These are phyloP conservation scores for Globisporangium rhizosaccharum DNA, from an alignment of 352 stramenopile species.

Conservation along the genomic window DNA sequence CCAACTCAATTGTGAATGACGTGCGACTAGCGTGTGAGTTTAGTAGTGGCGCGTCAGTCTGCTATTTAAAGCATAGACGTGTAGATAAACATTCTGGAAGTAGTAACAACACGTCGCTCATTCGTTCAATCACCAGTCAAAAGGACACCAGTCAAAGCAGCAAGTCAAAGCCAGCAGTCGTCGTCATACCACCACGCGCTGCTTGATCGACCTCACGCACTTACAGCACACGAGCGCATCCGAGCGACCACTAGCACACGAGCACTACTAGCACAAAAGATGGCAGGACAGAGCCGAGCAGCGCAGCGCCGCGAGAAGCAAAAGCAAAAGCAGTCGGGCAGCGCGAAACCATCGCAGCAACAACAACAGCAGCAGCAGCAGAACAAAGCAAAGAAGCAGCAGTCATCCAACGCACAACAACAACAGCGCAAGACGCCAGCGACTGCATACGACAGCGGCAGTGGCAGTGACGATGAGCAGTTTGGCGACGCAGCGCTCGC, in stretches of 20 bases:
- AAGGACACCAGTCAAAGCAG: constrained; percentile 9
- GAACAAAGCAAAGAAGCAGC: constrained; percentile 1
- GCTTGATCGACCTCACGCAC: not conserved
- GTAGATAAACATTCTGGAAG: not conserved
- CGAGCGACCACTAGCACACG: not conserved
- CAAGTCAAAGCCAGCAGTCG: not conserved
- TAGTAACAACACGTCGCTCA: not conserved
- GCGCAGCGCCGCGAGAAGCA: constrained; percentile 42
- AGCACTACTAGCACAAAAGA: constrained; percentile 3
- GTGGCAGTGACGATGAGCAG: constrained; percentile 27
- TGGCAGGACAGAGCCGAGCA: constrained; percentile 36
- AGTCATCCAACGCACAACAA: not conserved
- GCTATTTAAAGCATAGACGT: not conserved
- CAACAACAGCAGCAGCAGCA: not conserved
- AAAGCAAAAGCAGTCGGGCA: constrained; percentile 7
- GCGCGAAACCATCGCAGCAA: not conserved
- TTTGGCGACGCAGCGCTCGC: constrained; percentile 21
- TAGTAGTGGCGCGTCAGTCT: not conserved
- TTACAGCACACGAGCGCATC: not conserved
- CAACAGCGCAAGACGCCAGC: not conserved
- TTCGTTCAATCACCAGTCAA: constrained; percentile 3
- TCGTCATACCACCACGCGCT: not conserved
- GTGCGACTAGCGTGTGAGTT: not conserved
- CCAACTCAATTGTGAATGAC: not conserved
- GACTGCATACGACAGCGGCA: constrained; percentile 30